These are phyloP conservation scores for Penicillium bialowiezense DNA, from an alignment of 495 filamentous ascomycete genomes.

Conservation along the genomic window DNA sequence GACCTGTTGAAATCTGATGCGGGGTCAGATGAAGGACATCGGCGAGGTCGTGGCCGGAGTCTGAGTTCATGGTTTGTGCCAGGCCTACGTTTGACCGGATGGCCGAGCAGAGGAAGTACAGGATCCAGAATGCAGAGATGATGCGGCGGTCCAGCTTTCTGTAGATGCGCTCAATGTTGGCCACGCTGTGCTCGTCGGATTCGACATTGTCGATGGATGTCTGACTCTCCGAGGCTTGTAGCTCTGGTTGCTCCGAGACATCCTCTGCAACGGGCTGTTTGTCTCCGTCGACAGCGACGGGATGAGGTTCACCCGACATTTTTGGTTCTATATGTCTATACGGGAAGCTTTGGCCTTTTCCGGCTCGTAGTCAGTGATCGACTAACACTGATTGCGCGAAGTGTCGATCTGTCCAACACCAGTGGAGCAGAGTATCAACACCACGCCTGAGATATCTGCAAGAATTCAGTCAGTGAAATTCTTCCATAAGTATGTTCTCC, in stretches of 20 bases:
- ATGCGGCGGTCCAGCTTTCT: constrained; percentile 80
- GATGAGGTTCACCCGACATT: constrained; percentile 15
- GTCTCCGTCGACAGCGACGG: constrained; percentile 4
- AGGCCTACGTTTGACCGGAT: constrained; percentile 88
- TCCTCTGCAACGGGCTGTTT: constrained; percentile 22
- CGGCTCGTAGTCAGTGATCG: background rate
- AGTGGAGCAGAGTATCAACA: background rate
- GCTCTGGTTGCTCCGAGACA: constrained; percentile 27
- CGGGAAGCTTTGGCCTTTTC: constrained; percentile 1
- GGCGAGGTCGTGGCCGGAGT: constrained; percentile 63
- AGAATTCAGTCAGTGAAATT: background rate
- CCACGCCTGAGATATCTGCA: background rate
- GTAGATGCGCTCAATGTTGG: constrained; percentile 43
- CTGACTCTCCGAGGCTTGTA: background rate
- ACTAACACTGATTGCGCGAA: background rate
- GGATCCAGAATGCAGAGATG: constrained; percentile 87
- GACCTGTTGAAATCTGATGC: constrained; percentile 74
- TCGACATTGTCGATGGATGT: constrained; percentile 21
- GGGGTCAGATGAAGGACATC: constrained; percentile 62
- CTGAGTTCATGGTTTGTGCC: constrained; percentile 83
- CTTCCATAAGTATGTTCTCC: background rate
- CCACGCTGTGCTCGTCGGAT: constrained; percentile 27
- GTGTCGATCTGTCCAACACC: background rate
- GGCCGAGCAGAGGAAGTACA: constrained; percentile 90
- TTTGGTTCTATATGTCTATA: background rate